Evolutionary conservation across 2,329 filamentous ascomycete genomes (phyloP), one percentile per base, ranked within the genome.

Genomic region (Fusarium nygamai): DNA sequence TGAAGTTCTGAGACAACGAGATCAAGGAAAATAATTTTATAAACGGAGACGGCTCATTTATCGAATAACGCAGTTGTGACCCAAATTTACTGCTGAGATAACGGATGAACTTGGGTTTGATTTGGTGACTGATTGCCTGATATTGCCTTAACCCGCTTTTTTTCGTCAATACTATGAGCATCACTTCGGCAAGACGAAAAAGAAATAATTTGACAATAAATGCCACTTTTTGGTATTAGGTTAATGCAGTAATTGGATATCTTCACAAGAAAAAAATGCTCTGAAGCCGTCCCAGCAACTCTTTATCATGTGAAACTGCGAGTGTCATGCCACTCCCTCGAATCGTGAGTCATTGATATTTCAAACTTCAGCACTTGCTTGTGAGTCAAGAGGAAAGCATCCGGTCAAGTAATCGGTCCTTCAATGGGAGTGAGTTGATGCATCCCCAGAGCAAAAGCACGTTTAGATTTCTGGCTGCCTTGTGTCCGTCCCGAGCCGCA

Each of bases 1-100:
- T 53, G 56, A 43, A 53, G 46, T 61, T 58, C 34, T 54, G 50
- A 72, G 54, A 70, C 44, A 72, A 31, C 29, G 10, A 33, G 17
- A 50, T 54, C 22, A 61, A 44, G 31, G n/a, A 54, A 43, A 20
- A 34, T 22, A 1, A 41, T 44, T 19, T n/a, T 8, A 43, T 24
- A 27, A 27, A 13, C 17, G 10, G 38, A 22, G 16, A 16, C 8
- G 9, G 14, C 10, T 16, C 6, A 14, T 16, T 34, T 22, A 27
- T 13, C 27, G 27, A 39, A 29, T 2, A 34, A 34, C 8, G 22
- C 6, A 14, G 24, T 19, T 39, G n/a, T 29, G 11, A 9, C 17
- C 9, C 13, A 47, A 33, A n/a, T 38, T 24, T 16, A 31, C 22
- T 1, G 19, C 16, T 27, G 20, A 34, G 22, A 31, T 39, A 36